These are phyloP conservation scores for Aspergillus sp. DNA, from an alignment of 2,329 filamentous ascomycete genomes.

Conservation along the genomic window DNA sequence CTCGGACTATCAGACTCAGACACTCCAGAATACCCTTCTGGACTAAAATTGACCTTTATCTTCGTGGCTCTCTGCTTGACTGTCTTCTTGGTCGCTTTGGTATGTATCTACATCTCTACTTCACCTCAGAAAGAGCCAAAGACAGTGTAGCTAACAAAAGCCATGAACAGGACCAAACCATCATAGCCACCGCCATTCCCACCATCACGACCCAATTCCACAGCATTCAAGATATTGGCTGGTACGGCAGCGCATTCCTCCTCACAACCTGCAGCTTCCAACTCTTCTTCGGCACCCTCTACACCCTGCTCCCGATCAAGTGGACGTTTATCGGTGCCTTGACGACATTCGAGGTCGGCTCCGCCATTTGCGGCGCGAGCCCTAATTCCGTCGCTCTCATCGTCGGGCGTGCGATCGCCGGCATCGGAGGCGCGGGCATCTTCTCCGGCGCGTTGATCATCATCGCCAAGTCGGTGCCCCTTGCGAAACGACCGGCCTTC, in stretches of 20 bases:
- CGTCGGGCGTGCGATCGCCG: conserved; percentile 33
- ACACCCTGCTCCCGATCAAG: conserved; percentile 35
- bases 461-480: conserved; percentile 29
- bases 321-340: conserved; percentile 32
- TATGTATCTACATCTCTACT: background rate
- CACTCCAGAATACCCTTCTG: background rate
- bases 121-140: background rate
- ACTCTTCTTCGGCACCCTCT: conserved; percentile 37
- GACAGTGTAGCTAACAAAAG: background rate
- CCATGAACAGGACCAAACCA: conserved; percentile 21
- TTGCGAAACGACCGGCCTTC: conserved; percentile 29
- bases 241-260: conserved; percentile 41
- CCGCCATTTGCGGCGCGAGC: conserved; percentile 27
- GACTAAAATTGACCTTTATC: background rate
- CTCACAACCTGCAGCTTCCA: conserved; percentile 37
- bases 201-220: conserved; percentile 39
- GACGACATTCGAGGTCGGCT: conserved; percentile 37
- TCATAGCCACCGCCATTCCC: conserved; percentile 41
- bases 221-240: conserved; percentile 39
- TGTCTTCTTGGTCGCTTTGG: conserved; percentile 3
- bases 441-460: conserved; percentile 32
- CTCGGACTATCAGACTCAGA: background rate
- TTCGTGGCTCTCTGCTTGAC: conserved; percentile 4
- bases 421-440: conserved; percentile 28
- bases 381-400: conserved; percentile 31